Percentiles rank a stretch among this genome's conserved stretches.
Evolutionary conservation across 176 grass and related monocot species (phyloP).

Genomic region (Ensete ventricosum): DNA sequence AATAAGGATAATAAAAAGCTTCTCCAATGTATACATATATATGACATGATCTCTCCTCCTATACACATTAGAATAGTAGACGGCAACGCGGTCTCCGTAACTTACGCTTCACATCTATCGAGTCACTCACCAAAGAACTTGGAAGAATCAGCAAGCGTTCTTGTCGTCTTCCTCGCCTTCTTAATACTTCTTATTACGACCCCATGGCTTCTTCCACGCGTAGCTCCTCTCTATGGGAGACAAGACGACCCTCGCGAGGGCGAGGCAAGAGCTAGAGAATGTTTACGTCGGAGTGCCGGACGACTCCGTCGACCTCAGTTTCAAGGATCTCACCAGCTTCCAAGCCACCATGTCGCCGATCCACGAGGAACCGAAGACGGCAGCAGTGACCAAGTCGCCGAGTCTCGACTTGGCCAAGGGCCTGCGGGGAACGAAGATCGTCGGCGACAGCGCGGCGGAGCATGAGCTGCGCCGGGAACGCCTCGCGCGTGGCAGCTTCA

Average conservation of each 20-base stretch:
- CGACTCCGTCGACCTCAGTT: conserved; percentile 58
- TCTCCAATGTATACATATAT: too few species aligned
- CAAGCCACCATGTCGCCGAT: neutral
- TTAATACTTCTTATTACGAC: too few species aligned
- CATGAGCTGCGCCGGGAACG: neutral
- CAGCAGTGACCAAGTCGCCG: conserved; percentile 23
- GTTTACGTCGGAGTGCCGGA: conserved; percentile 51
- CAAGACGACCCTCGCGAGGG: conserved; percentile 32
- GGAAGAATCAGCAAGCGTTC: too few species aligned
- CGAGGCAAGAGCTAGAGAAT: conserved; percentile 49
- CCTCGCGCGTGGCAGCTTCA: neutral
- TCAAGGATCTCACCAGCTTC: conserved; percentile 39
- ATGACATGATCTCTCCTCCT: too few species aligned
- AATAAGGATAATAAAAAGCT: too few species aligned
- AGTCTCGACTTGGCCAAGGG: conserved; percentile 51
- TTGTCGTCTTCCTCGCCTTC: too few species aligned
- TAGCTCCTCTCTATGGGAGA: conserved; percentile 19
- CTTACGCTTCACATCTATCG: too few species aligned
- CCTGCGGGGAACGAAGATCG: neutral
- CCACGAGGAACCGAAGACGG: neutral
- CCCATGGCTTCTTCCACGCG: too few species aligned
- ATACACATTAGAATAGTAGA: too few species aligned
- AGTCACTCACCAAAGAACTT: too few species aligned
- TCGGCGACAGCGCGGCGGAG: neutral
- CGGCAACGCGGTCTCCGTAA: too few species aligned